Conservation (phyloP, 495 filamentous ascomycete species). For the Cryomyces minteri region DNA sequence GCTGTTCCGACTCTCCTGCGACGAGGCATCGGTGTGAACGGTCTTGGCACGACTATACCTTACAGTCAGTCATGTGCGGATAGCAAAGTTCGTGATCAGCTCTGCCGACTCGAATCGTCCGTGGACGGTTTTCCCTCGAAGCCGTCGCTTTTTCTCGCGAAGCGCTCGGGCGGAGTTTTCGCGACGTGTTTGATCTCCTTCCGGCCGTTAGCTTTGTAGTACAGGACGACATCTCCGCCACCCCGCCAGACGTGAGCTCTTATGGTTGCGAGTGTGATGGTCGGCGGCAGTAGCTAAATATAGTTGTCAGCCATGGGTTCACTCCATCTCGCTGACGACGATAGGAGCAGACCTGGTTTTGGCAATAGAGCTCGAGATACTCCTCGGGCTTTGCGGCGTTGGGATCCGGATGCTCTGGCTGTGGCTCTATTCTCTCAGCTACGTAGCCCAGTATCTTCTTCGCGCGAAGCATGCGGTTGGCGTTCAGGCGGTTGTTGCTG, state of each 20-base stretch:
- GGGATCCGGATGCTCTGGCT: conserved; percentile 28
- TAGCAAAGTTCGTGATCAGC: no score
- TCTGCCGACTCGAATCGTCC: no score
- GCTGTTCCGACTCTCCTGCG: no score
- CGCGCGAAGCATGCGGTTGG: conserved; percentile 87
- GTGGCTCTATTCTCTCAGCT: conserved; percentile 70
- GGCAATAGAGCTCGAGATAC: conserved; percentile 85
- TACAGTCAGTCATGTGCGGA: no score
- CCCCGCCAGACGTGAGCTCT: conserved; percentile 84
- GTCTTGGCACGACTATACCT: no score
- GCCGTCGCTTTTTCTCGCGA: no score
- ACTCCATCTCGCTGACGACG: background rate
- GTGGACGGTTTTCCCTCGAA: no score
- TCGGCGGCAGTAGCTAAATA: conserved; percentile 38
- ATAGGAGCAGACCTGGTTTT: conserved; percentile 53
- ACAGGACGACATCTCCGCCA: conserved; percentile 71
- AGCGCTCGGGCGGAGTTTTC: no score
- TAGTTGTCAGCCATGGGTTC: conserved; percentile 12
- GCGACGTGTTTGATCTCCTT: conserved; percentile 23
- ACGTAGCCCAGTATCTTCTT: conserved; percentile 92
- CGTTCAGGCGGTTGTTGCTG: conserved; percentile 76
- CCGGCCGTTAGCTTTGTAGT: conserved; percentile 79
- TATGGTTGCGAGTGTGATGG: conserved; percentile 84
- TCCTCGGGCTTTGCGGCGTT: conserved; percentile 65
- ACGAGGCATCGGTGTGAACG: no score